Evolutionary conservation across 805 yeast genomes (phyloP), one percentile per base, ranked within the genome.

Genomic region (Metschnikowia rubicola): DNA sequence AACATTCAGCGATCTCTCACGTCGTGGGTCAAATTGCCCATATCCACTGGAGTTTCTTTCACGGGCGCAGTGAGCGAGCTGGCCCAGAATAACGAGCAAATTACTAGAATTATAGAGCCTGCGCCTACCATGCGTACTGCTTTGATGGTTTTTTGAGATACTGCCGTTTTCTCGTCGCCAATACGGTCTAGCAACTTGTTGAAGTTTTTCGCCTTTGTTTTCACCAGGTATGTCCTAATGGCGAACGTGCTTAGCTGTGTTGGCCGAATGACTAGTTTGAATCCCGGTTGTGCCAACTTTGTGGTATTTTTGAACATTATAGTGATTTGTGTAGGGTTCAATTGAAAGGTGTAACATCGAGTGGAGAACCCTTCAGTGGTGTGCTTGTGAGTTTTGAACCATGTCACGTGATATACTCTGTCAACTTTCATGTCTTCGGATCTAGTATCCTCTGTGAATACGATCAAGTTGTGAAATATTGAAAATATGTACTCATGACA

Each of bases 101-200:
- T 17, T 10, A 55, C 58, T n/a, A 48, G 35, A n/a, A 56, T 37
- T 29, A 56, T 39, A 6, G 61, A 52, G 4, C 52, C 50, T 8
- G 52, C 58, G 1, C 61, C 58, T 8, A 48, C 46, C 35, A 45
- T 51, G 10, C 66, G 58, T 39, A 62, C 47, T 26, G 46, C 50
- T 45, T 51, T 57, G 44, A 71, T 47, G 4, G 68, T 62, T 21
- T 52, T 58, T 42, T 61, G 55, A 3, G 73, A 62, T 38, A 62
- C 71, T 35, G 44, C 46, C 3, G 70, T 53, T 30, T 60, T 61
- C 40, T 68, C 75, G 40, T 65, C 67, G 4, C 68, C 71, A 15
- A 71, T 59, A 35, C 58, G 59, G 44, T 67, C 61, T 15, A 70
- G 51, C 34, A 53, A 50, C 38, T 49, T 45, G 46, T 67, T 66